Conservation (phyloP, 2,329 filamentous ascomycete genomes). For the Chaetomiaceae sp. region DNA sequence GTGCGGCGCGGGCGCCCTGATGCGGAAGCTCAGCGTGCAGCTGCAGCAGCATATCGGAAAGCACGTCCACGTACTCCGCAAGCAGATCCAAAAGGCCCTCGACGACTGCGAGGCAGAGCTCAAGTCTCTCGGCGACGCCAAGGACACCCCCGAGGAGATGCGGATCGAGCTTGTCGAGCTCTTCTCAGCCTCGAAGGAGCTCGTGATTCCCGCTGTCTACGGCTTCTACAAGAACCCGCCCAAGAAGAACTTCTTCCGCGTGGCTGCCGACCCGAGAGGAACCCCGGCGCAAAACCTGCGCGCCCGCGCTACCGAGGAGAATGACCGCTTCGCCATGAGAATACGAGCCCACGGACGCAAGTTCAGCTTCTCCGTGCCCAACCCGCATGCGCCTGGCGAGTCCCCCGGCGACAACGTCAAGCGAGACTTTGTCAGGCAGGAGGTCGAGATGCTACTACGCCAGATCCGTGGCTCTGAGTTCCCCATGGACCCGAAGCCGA, state of each 20-base stretch:
- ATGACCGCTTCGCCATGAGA: slow-evolving; percentile 45
- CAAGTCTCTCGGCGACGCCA: slow-evolving; percentile 46
- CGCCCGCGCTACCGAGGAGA: slow-evolving; percentile 48
- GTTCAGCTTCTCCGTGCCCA: slow-evolving; percentile 38
- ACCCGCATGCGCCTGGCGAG: slow-evolving; percentile 8
- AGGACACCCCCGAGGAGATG: slow-evolving; percentile 51
- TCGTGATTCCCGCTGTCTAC: slow-evolving; percentile 50
- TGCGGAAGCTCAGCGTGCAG: slow-evolving; percentile 46
- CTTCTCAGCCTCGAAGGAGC: slow-evolving; percentile 48
- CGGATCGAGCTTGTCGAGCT: slow-evolving; percentile 50
- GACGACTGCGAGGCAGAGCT: slow-evolving; percentile 47
- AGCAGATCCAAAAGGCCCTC: slow-evolving; percentile 48
- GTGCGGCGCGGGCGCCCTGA: slow-evolving; percentile 44
- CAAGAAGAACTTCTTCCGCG: slow-evolving; percentile 47
- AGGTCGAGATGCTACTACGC: slow-evolving; percentile 46
- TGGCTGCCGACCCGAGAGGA: slow-evolving; percentile 45
- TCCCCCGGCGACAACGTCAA: slow-evolving; percentile 36
- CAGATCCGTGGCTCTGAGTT: slow-evolving; percentile 51
- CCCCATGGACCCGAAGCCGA: slow-evolving; percentile 49
- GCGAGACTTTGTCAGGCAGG: slow-evolving; percentile 43
- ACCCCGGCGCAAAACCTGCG: slow-evolving; percentile 49
- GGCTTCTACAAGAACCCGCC: slow-evolving; percentile 54
- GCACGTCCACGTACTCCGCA: slow-evolving; percentile 47
- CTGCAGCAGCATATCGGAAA: slow-evolving; percentile 49
- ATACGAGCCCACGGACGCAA: slow-evolving; percentile 48